Percentiles rank a stretch among this genome's conserved stretches.
These are phyloP conservation scores for Lophium mytilinum DNA, from an alignment of 495 filamentous ascomycete species.

Conservation along the genomic window DNA sequence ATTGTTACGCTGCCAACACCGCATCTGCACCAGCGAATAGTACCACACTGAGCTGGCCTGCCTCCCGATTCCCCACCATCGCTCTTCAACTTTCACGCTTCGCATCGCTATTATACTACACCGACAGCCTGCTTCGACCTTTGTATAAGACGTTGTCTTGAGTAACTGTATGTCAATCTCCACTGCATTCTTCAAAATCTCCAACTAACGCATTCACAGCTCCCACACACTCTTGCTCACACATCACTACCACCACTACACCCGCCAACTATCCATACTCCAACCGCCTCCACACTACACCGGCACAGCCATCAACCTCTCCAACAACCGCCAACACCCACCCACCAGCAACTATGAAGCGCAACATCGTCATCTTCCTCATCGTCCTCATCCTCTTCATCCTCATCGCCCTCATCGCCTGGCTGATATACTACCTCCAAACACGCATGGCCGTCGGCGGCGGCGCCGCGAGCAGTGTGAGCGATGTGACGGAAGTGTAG, in stretches of 20 bases:
- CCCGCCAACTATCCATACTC: too few species aligned
- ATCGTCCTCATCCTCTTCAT: constrained; percentile 41
- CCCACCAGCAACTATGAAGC: constrained; percentile 30
- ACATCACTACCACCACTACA: too few species aligned
- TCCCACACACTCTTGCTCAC: neutral
- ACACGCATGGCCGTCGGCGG: constrained; percentile 28
- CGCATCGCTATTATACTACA: neutral
- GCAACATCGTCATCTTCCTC: constrained; percentile 40
- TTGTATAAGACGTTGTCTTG: neutral
- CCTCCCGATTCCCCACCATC: neutral
- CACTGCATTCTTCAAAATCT: neutral
- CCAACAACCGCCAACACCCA: neutral
- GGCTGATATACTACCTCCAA: constrained; percentile 34
- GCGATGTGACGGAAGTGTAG: constrained; percentile 13
- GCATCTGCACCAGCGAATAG: neutral
- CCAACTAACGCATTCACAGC: neutral
- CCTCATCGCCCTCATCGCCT: constrained; percentile 35
- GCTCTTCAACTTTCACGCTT: neutral
- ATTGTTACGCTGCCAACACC: neutral
- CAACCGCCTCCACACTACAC: too few species aligned
- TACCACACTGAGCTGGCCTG: neutral
- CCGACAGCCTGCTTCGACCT: neutral
- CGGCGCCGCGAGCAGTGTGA: constrained; percentile 11
- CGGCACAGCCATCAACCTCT: neutral
- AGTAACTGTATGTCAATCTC: neutral